These are phyloP conservation scores for Pugionium cornutum DNA, from an alignment of 345 rosid species.

Conservation along the genomic window DNA sequence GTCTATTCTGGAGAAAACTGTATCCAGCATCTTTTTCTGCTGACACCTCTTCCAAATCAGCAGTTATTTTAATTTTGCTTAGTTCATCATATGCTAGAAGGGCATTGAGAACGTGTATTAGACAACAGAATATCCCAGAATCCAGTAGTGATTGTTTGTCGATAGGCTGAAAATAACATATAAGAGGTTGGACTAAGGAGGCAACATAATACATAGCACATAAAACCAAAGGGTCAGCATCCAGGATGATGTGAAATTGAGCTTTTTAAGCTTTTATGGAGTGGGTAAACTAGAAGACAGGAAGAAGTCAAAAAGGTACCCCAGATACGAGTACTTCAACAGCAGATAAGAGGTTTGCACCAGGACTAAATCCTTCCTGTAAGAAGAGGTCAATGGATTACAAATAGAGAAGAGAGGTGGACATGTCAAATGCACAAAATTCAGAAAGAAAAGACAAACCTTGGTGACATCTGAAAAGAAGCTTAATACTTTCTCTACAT, in stretches of 20 bases:
- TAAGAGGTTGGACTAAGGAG: slow-evolving; percentile 11
- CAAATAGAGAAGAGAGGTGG: slow-evolving; percentile 23
- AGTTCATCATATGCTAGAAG: slow-evolving; percentile 64
- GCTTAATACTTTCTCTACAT: slow-evolving; percentile 59
- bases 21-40: slow-evolving; percentile 47
- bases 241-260: slow-evolving; percentile 17
- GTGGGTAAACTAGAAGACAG: slow-evolving; percentile 26
- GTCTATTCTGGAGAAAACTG: slow-evolving; percentile 53
- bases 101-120: slow-evolving; percentile 76
- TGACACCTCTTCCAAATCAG: slow-evolving; percentile 43
- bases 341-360: slow-evolving; percentile 89
- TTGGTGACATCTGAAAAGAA: slow-evolving; percentile 83
- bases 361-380: slow-evolving; percentile 90
- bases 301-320: slow-evolving; percentile 54
- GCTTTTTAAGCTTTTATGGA: slow-evolving; percentile 18
- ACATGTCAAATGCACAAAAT: slow-evolving; percentile 18
- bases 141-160: slow-evolving; percentile 97
- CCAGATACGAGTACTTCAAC: slow-evolving; percentile 92
- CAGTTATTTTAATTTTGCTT: slow-evolving; percentile 39
- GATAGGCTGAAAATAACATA: slow-evolving; percentile 66
- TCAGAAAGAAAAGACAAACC: slow-evolving; percentile 51
- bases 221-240: slow-evolving; percentile 23
- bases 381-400: slow-evolving; percentile 36
- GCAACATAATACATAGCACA: slow-evolving; percentile 19
- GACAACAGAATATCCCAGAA: slow-evolving; percentile 98